phyloP scores from a whole-genome alignment of 2,329 filamentous ascomycete genomes.

The Aspergillus novofumigatus region DNA sequence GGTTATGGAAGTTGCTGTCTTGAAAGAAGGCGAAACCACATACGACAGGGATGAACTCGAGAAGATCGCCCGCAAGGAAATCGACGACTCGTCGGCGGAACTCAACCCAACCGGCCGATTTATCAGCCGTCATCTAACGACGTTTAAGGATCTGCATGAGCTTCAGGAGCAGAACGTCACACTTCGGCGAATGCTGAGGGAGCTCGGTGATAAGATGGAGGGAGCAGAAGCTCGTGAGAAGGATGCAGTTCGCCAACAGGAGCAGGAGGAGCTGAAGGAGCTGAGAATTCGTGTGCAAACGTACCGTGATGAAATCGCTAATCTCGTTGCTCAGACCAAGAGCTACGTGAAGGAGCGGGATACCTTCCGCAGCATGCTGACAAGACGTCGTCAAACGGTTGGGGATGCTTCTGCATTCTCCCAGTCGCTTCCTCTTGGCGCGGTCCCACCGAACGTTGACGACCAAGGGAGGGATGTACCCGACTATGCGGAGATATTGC shows the following conservation, averaged over 20 bases:
- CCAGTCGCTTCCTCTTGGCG: constrained; percentile 60
- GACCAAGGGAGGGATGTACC: constrained; percentile 52
- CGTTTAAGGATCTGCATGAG: constrained; percentile 80
- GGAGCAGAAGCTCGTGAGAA: constrained; percentile 74
- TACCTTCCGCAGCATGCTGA: constrained; percentile 93
- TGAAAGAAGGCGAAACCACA: constrained; percentile 70
- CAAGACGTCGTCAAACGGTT: constrained; percentile 64
- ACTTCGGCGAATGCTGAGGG: constrained; percentile 73
- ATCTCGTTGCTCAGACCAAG: constrained; percentile 77
- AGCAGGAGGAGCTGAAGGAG: constrained; percentile 66
- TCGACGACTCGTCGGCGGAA: constrained; percentile 67
- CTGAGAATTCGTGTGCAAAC: constrained; percentile 69
- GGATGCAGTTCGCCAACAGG: constrained; percentile 51
- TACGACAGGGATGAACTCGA: constrained; percentile 73
- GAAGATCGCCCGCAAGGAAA: constrained; percentile 70
- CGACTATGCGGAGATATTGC: constrained; percentile 72
- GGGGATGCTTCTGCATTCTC: constrained; percentile 64
- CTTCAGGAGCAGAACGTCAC: constrained; percentile 86
- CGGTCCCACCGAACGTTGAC: constrained; percentile 44
- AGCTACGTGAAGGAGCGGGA: constrained; percentile 94
- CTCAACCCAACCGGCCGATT: constrained; percentile 81
- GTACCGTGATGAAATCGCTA: constrained; percentile 79
- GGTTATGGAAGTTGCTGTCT: constrained; percentile 75
- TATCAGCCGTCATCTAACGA: constrained; percentile 83
- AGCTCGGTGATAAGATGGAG: constrained; percentile 85